phyloP scores from a whole-genome alignment of 1,139 yeast genomes.

The Pichia kudriavzevii region DNA sequence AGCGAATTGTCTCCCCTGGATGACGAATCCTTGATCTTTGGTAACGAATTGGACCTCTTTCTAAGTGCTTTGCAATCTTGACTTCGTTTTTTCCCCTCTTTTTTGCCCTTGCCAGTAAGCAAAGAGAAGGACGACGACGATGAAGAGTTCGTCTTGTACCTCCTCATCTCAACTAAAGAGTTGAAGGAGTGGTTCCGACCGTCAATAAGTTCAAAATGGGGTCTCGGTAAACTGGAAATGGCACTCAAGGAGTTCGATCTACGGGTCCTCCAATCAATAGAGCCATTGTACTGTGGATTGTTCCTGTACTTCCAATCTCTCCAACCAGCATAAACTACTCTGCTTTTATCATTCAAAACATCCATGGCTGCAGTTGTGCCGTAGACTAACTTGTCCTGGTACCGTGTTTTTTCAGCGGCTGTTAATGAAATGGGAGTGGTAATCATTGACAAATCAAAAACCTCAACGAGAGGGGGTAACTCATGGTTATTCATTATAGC shows the following conservation, averaged over 20 bases:
- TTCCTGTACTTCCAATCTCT: constrained; percentile 77
- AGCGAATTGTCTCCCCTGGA: too few relatives aligned
- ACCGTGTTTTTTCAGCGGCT: constrained; percentile 22
- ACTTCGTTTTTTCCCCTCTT: too few relatives aligned
- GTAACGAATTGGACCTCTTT: not conserved
- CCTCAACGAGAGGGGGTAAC: constrained; percentile 49
- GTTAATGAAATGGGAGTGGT: constrained; percentile 39
- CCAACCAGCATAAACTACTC: constrained; percentile 56
- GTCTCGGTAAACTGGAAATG: too few relatives aligned
- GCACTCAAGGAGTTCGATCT: constrained; percentile 8
- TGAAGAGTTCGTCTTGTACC: too few relatives aligned
- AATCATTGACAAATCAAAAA: constrained; percentile 50
- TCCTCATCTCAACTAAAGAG: too few relatives aligned
- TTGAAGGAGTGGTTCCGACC: too few relatives aligned
- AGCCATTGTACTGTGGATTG: constrained; percentile 53
- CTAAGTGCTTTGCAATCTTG: too few relatives aligned
- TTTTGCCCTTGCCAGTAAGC: too few relatives aligned
- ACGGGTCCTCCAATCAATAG: constrained; percentile 5
- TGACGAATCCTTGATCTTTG: too few relatives aligned
- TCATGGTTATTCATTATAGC: constrained; percentile 47
- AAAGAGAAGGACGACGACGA: too few relatives aligned
- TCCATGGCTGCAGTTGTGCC: constrained; percentile 13
- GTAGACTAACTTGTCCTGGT: constrained; percentile 18
- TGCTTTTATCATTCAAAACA: constrained; percentile 10
- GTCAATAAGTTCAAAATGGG: too few relatives aligned